These are phyloP conservation scores for Syzygium malaccense DNA, from an alignment of 441 rosid genomes.

Conservation along the genomic window DNA sequence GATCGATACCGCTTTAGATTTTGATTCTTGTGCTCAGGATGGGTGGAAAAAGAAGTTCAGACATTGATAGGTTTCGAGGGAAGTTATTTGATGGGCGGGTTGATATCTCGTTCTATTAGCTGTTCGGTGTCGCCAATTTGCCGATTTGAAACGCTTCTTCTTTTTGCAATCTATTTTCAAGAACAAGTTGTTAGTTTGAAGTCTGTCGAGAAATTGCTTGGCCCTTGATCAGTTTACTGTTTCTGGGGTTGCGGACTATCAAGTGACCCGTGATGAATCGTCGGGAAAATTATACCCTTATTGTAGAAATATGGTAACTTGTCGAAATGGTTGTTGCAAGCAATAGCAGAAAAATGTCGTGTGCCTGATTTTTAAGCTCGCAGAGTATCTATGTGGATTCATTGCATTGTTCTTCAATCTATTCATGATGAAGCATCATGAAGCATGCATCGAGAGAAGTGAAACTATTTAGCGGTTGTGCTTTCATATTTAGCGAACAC, in stretches of 20 bases:
- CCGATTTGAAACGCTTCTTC: neutral
- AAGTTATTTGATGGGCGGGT: neutral
- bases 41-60: neutral
- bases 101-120: neutral
- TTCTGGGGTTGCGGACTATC: neutral
- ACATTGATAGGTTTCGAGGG: neutral
- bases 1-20: neutral
- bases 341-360: neutral
- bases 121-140: neutral
- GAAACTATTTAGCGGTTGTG: neutral
- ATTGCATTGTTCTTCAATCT: neutral
- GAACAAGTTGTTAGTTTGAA: neutral
- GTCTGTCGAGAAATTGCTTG: neutral
- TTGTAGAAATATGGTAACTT: neutral
- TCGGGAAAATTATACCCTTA: neutral
- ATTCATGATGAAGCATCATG: neutral
- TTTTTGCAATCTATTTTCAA: neutral
- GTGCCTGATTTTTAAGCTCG: neutral
- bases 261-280: neutral
- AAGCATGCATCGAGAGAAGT: neutral
- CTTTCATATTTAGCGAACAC: neutral
- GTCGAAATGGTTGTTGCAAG: neutral
- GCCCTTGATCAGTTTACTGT: neutral
- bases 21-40: neutral
- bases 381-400: neutral